phyloP scores from a whole-genome alignment of 2,329 filamentous ascomycete species.

The Pyricularia sp. region DNA sequence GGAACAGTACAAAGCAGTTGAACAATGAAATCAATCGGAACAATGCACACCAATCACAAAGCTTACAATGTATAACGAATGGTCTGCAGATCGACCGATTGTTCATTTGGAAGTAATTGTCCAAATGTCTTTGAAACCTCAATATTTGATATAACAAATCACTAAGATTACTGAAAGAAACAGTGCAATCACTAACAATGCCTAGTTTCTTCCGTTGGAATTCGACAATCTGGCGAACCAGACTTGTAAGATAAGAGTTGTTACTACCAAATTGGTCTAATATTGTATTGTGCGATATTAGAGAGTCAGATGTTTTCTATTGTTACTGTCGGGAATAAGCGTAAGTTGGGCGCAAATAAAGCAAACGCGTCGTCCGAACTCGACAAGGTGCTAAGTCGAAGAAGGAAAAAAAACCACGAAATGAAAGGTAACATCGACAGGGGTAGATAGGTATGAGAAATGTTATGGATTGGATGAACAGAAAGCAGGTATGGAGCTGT shows the following conservation, averaged over 20 bases:
- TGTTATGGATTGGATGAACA: not conserved
- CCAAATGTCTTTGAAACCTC: not conserved
- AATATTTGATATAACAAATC: not conserved
- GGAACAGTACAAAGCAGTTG: not conserved
- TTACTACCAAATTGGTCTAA: not conserved
- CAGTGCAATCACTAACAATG: not conserved
- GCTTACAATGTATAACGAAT: not conserved
- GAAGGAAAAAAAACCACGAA: no score
- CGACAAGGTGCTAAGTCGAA: no score
- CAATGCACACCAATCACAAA: not conserved
- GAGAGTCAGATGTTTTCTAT: no score
- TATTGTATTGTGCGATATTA: not conserved
- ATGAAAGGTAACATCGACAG: no score
- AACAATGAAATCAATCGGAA: not conserved
- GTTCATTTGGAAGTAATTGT: not conserved
- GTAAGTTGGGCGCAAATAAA: no score
- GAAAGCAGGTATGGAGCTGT: not conserved
- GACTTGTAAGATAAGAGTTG: not conserved
- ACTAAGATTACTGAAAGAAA: not conserved
- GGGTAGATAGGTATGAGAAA: no score
- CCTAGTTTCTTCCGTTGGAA: not conserved
- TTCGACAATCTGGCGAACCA: not conserved
- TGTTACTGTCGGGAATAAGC: no score
- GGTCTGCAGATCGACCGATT: not conserved
- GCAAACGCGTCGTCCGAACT: no score